phyloP scores from a whole-genome alignment of 257 asterid genomes.

The Solanum habrochaites region DNA sequence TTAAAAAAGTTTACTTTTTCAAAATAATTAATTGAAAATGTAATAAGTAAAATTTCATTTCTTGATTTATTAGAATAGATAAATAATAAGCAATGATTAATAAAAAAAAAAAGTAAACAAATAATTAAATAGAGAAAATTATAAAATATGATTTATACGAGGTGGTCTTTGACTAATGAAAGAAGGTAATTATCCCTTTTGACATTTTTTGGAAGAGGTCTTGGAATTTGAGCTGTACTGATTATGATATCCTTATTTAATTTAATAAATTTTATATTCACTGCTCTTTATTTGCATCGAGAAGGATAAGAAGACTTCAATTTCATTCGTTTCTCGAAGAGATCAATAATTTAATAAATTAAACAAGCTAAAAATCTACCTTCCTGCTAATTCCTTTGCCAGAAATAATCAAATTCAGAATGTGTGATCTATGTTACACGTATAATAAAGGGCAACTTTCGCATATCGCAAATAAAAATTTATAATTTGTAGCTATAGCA shows the following conservation, averaged over 20 bases:
- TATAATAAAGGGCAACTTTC: no score
- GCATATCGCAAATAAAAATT: no score
- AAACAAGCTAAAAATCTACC: background rate
- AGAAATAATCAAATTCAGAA: background rate
- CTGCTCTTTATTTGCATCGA: background rate
- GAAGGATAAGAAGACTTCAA: background rate
- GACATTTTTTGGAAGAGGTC: background rate
- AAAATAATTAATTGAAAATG: no score
- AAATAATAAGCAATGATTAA: no score
- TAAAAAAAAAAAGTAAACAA: no score
- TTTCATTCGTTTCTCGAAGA: background rate
- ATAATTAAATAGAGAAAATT: no score
- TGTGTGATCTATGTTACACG: background rate
- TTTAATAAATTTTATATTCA: background rate
- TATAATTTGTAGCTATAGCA: no score
- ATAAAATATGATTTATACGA: background rate
- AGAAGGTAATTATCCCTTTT: background rate
- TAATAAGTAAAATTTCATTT: no score
- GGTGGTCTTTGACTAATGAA: background rate
- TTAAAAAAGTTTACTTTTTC: accelerated
- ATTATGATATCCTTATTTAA: background rate
- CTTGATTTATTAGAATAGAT: no score
- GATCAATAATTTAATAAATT: background rate
- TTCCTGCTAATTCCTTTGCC: background rate
- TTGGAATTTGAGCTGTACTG: background rate